phyloP scores from a whole-genome alignment of 2,329 filamentous ascomycete species.

The Albophoma yamanashiensis region DNA sequence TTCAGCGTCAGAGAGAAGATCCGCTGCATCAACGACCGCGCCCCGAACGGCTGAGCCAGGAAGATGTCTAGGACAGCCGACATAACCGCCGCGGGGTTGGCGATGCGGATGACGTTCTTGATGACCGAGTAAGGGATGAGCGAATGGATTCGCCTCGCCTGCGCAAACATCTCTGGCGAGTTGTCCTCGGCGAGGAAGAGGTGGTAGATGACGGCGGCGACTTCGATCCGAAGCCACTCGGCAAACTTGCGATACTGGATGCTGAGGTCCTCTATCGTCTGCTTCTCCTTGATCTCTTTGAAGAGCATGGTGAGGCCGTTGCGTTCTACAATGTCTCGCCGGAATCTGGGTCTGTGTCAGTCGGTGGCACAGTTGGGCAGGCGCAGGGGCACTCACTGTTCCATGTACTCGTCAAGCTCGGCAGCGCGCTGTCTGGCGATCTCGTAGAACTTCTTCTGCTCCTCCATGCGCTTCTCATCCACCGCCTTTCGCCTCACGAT shows the following conservation, averaged over 20 bases:
- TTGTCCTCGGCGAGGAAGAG: slow-evolving; percentile 97
- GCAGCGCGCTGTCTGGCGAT: slow-evolving; percentile 83
- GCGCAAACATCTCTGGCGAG: slow-evolving; percentile 89
- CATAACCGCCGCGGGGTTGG: slow-evolving; percentile 96
- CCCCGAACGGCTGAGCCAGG: slow-evolving; percentile 86
- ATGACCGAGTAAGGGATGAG: slow-evolving; percentile 85
- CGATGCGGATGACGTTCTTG: slow-evolving; percentile 94
- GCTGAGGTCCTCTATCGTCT: slow-evolving; percentile 76
- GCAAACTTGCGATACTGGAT: slow-evolving; percentile 97
- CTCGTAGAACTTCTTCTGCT: slow-evolving; percentile 92
- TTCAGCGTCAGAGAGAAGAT: slow-evolving; percentile 89
- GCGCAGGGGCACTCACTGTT: slow-evolving; percentile 49
- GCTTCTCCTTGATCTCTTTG: slow-evolving; percentile 83
- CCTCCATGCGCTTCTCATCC: slow-evolving; percentile 80
- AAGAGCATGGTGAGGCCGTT: slow-evolving; percentile 91
- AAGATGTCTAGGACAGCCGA: slow-evolving; percentile 91
- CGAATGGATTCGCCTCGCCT: slow-evolving; percentile 88
- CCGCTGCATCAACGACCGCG: slow-evolving; percentile 81
- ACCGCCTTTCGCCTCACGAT: slow-evolving; percentile 69
- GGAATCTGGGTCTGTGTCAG: slow-evolving; percentile 36
- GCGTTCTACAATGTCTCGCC: slow-evolving; percentile 53
- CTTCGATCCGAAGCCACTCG: slow-evolving; percentile 94
- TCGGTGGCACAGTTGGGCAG: not conserved
- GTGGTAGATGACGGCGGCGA: slow-evolving; percentile 93
- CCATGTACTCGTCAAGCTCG: slow-evolving; percentile 96